Conservation (phyloP, 1,284 basidiomycete genomes). For the Stygiomarasmius scandens region DNA sequence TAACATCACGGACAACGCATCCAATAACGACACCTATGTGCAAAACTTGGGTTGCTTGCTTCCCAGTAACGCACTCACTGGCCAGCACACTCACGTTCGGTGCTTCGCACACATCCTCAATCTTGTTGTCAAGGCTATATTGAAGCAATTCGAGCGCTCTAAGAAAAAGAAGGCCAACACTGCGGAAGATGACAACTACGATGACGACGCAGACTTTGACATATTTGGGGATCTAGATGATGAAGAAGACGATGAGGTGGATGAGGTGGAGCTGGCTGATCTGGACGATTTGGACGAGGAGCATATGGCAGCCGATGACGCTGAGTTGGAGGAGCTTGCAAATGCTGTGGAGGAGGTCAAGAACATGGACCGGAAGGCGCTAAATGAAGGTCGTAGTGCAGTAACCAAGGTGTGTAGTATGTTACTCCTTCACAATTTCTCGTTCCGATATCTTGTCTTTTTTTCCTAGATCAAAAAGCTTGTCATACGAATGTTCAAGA, state of each 20-base stretch:
- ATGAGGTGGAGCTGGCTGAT: slow-evolving; percentile 3
- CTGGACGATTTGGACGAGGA: neutral
- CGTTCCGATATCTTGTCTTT: neutral
- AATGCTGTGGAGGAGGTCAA: too few species aligned
- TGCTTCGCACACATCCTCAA: slow-evolving; percentile 21
- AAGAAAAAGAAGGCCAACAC: neutral
- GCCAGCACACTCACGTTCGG: slow-evolving; percentile 10
- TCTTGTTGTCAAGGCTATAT: slow-evolving; percentile 17
- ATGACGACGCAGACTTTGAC: neutral
- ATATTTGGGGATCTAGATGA: neutral
- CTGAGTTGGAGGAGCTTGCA: neutral
- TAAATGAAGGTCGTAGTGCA: too few species aligned
- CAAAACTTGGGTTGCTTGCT: slow-evolving; percentile 1
- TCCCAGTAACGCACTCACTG: neutral
- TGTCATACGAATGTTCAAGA: neutral
- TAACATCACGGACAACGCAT: slow-evolving; percentile 9
- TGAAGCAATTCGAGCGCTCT: neutral
- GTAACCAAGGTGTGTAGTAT: too few species aligned
- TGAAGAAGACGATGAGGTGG: neutral
- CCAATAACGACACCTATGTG: slow-evolving; percentile 12
- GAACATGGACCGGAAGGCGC: too few species aligned
- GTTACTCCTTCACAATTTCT: slow-evolving; percentile 1
- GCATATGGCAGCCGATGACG: neutral
- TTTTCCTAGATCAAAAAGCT: neutral
- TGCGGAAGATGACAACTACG: neutral